Evolutionary conservation across 371 early-diverging fungal genomes (phyloP), one percentile per base, ranked within the genome.

Genomic region (Funneliformis caledonium): DNA sequence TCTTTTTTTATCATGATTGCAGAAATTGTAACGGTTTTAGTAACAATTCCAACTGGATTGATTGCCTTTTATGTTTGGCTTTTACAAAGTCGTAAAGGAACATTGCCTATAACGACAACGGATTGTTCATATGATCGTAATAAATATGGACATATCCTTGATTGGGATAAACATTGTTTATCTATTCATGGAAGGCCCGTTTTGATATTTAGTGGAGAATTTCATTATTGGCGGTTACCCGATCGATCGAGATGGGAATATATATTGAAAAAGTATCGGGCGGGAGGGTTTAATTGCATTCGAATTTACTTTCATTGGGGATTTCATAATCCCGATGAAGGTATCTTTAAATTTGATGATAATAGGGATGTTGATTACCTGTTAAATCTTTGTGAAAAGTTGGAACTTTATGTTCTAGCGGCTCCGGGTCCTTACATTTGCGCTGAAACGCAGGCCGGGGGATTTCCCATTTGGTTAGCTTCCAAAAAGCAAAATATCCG

Each of bases 241-340:
- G 94, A 92, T 81, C 81, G 86, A 52, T 83, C 83, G 2, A 86
- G 92, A 6, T 93, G 93, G 93, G 73, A 82, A 7, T 12, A 81
- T 37, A 88, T 90, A 22, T 79, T 86, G 47, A 88, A 89, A 81
- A 92, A 92, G 83, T 93, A 92, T 87, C 91, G 91, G 56, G 86
- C 91, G 1, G 87, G 89, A 31, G 96, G 96, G 3, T 87, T 95
- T 59, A 95, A 94, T 82, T 87, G 93, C 22, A 92, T 96, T 81
- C 91, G 96, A n/a, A 94, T 96, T 78, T 94, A 95, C 83, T 95
- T 96, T 84, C 94, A 95, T 82, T 96, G 97, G 97, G 96, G 94
- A 8, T 95, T 89, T 84, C 96, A 96, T 82, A 93, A 94, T 14
- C 93, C 95, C 6, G 85, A 88, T 59, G 90, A 93, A 81, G 94